A percentile compares a stretch with the other conserved stretches of the same genome.
These are phyloP conservation scores for Passalora sequoiae DNA, from an alignment of 2,329 filamentous ascomycete species.

Conservation along the genomic window DNA sequence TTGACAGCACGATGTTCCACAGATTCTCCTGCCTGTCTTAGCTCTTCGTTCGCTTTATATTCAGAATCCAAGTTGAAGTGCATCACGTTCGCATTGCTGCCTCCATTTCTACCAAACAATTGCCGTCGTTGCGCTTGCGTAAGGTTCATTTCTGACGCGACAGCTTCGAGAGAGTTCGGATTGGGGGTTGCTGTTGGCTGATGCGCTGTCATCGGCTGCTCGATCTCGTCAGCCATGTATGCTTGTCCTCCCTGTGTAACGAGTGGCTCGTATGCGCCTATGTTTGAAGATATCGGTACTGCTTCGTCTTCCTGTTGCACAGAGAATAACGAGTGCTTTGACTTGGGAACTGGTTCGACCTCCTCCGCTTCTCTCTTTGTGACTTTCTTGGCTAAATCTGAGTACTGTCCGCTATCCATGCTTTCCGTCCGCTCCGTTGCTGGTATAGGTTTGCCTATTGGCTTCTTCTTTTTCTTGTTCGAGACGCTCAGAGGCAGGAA, in stretches of 20 bases:
- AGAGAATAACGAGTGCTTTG: conserved; percentile 67
- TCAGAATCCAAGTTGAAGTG: conserved; percentile 87
- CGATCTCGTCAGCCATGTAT: conserved; percentile 8
- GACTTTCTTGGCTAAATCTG: conserved; percentile 1
- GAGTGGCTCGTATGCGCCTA: conserved; percentile 36
- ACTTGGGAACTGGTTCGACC: conserved; percentile 40
- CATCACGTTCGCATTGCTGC: conserved; percentile 54
- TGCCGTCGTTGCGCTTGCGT: conserved; percentile 72
- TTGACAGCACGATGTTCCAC: conserved; percentile 74
- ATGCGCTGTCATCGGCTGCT: conserved; percentile 5
- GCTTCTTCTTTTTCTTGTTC: conserved; percentile 67
- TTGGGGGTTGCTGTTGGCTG: conserved; percentile 15
- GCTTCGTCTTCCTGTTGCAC: conserved; percentile 41
- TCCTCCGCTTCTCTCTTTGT: conserved; percentile 2
- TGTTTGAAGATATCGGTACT: neutral
- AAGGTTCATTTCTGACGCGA: conserved; percentile 74
- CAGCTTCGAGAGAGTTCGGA: conserved; percentile 57
- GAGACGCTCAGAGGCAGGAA: conserved; percentile 85
- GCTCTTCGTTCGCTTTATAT: conserved; percentile 75
- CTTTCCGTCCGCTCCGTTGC: conserved; percentile 4
- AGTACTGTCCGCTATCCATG: conserved; percentile 5
- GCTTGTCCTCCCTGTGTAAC: conserved; percentile 18
- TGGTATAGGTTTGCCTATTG: conserved; percentile 11
- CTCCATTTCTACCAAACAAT: conserved; percentile 66
- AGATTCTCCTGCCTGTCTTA: conserved; percentile 65